Conservation (phyloP, 495 filamentous ascomycete genomes). For the Aspergillus cristatus region DNA sequence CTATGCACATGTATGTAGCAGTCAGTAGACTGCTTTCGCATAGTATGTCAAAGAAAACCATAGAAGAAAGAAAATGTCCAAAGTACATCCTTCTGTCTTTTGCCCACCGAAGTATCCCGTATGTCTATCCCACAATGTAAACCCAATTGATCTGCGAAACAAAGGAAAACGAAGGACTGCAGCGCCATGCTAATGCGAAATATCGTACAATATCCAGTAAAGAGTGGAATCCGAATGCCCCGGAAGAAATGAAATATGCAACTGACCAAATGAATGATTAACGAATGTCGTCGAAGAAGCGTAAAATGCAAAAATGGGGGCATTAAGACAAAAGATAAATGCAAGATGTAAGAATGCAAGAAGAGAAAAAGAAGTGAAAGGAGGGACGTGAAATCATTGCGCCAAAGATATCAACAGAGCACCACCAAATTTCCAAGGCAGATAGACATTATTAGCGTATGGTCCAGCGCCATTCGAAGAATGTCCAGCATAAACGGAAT, state of each 20-base stretch:
- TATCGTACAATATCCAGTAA: conserved; percentile 30
- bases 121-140: conserved; percentile 19
- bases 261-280: conserved; percentile 26
- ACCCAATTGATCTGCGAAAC: conserved; percentile 25
- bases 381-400: conserved; percentile 35
- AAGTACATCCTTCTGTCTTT: conserved; percentile 9
- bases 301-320: conserved; percentile 19
- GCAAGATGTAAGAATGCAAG: background rate
- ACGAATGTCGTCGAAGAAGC: conserved; percentile 32
- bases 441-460: conserved; percentile 10
- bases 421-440: conserved; percentile 4
- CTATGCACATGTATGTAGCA: too few species aligned
- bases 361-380: conserved; percentile 18
- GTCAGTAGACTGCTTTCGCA: too few species aligned
- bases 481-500: conserved; percentile 21
- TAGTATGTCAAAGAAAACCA: too few species aligned
- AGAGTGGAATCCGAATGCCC: conserved; percentile 35
- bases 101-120: conserved; percentile 14
- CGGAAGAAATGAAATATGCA: conserved; percentile 20
- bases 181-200: conserved; percentile 36
- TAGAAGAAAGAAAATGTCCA: too few species aligned
- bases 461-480: conserved; percentile 31
- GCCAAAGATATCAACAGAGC: conserved; percentile 5
- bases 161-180: conserved; percentile 35
- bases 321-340: conserved; percentile 28